Conservation (phyloP, 2,329 filamentous ascomycete species). For the Colletotrichum lentis region DNA sequence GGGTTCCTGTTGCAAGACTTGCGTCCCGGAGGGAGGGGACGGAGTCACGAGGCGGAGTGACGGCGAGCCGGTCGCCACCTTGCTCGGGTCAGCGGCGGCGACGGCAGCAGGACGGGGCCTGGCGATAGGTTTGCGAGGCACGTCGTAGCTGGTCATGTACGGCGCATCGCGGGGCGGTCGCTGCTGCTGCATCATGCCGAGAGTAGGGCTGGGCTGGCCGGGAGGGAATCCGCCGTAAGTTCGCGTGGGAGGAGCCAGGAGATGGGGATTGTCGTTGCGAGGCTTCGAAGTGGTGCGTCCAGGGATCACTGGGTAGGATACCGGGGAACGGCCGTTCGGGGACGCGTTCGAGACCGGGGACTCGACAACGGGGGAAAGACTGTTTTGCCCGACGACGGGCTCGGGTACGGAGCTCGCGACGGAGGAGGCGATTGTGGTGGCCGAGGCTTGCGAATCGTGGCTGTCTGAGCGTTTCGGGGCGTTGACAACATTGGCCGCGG, state of each 20-base stretch:
- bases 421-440: slow-evolving; percentile 51
- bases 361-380: slow-evolving; percentile 60
- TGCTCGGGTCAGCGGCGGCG: slow-evolving; percentile 17
- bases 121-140: slow-evolving; percentile 33
- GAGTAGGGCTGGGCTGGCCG: slow-evolving; percentile 55
- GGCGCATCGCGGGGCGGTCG: slow-evolving; percentile 30
- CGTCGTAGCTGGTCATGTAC: slow-evolving; percentile 37
- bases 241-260: slow-evolving; percentile 47
- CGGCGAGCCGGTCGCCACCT: slow-evolving; percentile 41
- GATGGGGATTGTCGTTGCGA: slow-evolving; percentile 42
- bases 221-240: slow-evolving; percentile 48
- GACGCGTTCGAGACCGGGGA: slow-evolving; percentile 49
- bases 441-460: slow-evolving; percentile 42
- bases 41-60: slow-evolving; percentile 51
- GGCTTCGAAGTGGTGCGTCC: slow-evolving; percentile 36
- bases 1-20: slow-evolving; percentile 18
- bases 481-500: background rate
- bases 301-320: slow-evolving; percentile 46
- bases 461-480: slow-evolving; percentile 34
- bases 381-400: slow-evolving; percentile 42
- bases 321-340: slow-evolving; percentile 45
- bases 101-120: slow-evolving; percentile 4
- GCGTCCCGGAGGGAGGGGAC: slow-evolving; percentile 41
- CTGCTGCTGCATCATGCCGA: slow-evolving; percentile 46
- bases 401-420: slow-evolving; percentile 34